phyloP scores from a whole-genome alignment of 805 yeast species.

The Suhomyces sp. region DNA sequence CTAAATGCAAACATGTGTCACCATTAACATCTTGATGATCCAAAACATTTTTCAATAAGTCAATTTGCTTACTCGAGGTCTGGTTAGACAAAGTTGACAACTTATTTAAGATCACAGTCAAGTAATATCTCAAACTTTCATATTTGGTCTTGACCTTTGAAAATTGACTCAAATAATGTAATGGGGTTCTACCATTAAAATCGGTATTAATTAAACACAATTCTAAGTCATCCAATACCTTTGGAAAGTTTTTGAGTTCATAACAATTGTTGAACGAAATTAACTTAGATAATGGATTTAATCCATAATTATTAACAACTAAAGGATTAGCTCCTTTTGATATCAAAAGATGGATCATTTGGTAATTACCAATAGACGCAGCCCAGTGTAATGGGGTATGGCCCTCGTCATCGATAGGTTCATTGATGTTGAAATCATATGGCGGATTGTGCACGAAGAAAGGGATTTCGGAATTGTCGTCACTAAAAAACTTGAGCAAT shows the following conservation, averaged over 20 bases:
- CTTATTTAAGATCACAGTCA: conserved; percentile 73
- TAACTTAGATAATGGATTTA: conserved; percentile 83
- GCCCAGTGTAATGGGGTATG: conserved; percentile 98
- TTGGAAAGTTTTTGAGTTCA: conserved; percentile 76
- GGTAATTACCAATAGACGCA: conserved; percentile 86
- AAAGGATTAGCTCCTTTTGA: conserved; percentile 70
- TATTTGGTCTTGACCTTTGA: conserved; percentile 65
- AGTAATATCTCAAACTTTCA: conserved; percentile 80
- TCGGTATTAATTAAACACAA: conserved; percentile 80
- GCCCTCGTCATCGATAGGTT: conserved; percentile 89
- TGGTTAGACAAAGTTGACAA: conserved; percentile 48
- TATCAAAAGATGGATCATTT: conserved; percentile 71
- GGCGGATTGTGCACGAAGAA: conserved; percentile 64
- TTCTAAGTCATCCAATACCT: conserved; percentile 70
- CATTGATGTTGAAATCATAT: conserved; percentile 63
- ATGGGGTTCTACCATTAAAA: conserved; percentile 66
- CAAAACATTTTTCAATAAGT: conserved; percentile 58
- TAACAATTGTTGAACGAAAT: conserved; percentile 86
- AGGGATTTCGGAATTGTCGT: conserved; percentile 52
- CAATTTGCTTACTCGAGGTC: conserved; percentile 48
- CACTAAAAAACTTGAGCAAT: conserved; percentile 42
- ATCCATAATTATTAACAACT: conserved; percentile 61
- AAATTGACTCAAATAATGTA: conserved; percentile 81
- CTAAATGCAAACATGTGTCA: conserved; percentile 81
- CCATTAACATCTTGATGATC: conserved; percentile 82